phyloP scores from a whole-genome alignment of 1,284 basidiomycete species.

The Cryptococcus sp. region DNA sequence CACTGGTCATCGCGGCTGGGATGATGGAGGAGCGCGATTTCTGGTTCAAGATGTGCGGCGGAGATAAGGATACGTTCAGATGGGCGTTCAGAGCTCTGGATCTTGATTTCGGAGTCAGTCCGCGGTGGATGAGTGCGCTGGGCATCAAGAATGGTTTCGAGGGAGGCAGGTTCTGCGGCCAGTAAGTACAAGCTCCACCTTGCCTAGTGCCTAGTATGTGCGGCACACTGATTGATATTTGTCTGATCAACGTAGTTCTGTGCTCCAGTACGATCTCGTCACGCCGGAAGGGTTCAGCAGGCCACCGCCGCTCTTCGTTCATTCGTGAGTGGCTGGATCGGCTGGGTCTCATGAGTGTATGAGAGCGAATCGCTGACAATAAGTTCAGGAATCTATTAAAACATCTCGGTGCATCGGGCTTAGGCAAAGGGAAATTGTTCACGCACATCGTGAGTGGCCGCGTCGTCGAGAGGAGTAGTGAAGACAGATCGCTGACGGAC shows the following conservation, averaged over 20 bases:
- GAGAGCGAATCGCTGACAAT: not conserved
- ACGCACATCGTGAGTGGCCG: conserved; percentile 40
- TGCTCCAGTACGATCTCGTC: conserved; percentile 49
- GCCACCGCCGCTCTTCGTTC: conserved; percentile 45
- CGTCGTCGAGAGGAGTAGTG: too few species aligned
- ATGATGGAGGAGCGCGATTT: conserved; percentile 50
- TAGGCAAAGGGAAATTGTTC: conserved; percentile 38
- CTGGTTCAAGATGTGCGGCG: conserved; percentile 55
- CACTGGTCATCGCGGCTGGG: conserved; percentile 52
- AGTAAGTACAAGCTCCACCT: conserved; percentile 41
- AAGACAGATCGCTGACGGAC: not conserved
- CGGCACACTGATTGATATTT: not conserved
- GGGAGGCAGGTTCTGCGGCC: conserved; percentile 54
- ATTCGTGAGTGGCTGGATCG: conserved; percentile 27
- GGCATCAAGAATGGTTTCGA: conserved; percentile 41
- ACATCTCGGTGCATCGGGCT: conserved; percentile 40
- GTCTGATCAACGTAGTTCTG: conserved; percentile 21
- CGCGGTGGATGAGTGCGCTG: conserved; percentile 53
- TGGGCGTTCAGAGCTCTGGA: conserved; percentile 55
- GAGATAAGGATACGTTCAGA: conserved; percentile 56
- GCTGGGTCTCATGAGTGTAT: not conserved
- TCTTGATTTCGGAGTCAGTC: conserved; percentile 47
- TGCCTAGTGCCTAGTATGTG: not conserved
- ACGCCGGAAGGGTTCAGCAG: conserved; percentile 21
- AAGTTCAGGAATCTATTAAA: conserved; percentile 56